Evolutionary conservation across 768 basidiomycete species (phyloP).

Genomic region (Rickenella mellea): DNA sequence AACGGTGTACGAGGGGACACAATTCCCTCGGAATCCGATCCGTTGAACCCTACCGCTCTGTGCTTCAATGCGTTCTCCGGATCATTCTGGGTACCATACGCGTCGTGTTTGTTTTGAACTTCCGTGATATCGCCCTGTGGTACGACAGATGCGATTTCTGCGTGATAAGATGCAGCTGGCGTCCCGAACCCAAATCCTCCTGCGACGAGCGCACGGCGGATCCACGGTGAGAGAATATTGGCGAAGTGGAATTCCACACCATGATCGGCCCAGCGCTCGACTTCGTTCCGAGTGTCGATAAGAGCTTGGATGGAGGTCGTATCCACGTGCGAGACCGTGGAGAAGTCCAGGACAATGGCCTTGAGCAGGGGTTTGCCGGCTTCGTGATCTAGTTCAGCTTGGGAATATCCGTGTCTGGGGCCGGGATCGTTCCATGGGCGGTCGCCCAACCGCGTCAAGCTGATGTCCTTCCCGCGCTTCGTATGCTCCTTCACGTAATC

Average conservation of each 20-base stretch:
- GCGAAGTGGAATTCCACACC: conserved; percentile 93
- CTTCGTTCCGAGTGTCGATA: conserved; percentile 76
- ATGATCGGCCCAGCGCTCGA: conserved; percentile 81
- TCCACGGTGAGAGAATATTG: conserved; percentile 87
- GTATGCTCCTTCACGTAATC: conserved; percentile 74
- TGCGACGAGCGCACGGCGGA: conserved; percentile 77
- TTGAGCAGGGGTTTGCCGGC: conserved; percentile 56
- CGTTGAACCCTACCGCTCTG: conserved; percentile 2
- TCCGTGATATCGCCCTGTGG: conserved; percentile 47
- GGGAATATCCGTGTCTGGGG: conserved; percentile 38
- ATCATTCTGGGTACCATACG: background rate
- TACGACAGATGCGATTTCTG: conserved; percentile 74
- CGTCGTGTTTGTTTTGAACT: too few relatives aligned
- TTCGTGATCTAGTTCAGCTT: conserved; percentile 35
- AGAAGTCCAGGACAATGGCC: conserved; percentile 89
- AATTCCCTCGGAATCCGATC: conserved; percentile 4
- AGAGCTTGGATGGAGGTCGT: conserved; percentile 87
- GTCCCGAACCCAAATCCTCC: conserved; percentile 84
- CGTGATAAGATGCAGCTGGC: conserved; percentile 26
- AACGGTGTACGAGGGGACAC: conserved; percentile 50
- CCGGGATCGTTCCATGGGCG: conserved; percentile 95
- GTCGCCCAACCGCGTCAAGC: conserved; percentile 52
- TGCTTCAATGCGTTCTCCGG: background rate
- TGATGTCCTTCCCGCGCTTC: conserved; percentile 67
- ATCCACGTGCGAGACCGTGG: conserved; percentile 79